These are phyloP conservation scores for Yarrowia sp. DNA, from an alignment of 805 yeast genomes.

Conservation along the genomic window DNA sequence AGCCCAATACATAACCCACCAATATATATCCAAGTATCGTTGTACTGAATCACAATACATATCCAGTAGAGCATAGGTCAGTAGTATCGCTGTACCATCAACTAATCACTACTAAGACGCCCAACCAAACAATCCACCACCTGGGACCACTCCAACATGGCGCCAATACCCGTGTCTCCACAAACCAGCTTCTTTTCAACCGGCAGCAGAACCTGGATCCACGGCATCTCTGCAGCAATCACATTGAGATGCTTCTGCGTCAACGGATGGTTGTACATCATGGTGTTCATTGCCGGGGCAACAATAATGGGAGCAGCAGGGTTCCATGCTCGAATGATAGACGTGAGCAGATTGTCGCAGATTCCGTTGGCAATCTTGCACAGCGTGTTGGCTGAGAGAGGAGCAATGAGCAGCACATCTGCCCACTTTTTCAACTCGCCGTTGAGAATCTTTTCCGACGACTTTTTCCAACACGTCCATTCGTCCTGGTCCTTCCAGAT, in stretches of 20 bases:
- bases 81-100: too few species aligned
- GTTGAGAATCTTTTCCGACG: constrained; percentile 84
- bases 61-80: too few species aligned
- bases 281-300: constrained; percentile 96
- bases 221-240: constrained; percentile 82
- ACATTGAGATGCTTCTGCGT: constrained; percentile 77
- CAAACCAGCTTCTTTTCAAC: constrained; percentile 92
- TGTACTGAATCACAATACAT: too few species aligned
- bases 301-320: constrained; percentile 82
- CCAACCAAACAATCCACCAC: constrained; percentile 78
- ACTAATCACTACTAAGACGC: constrained; percentile 34
- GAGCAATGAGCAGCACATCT: constrained; percentile 85
- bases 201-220: constrained; percentile 86
- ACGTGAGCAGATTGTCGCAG: constrained; percentile 86
- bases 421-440: constrained; percentile 96
- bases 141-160: constrained; percentile 96
- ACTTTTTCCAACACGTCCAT: constrained; percentile 49
- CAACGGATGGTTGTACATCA: constrained; percentile 83
- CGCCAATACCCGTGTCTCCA: constrained; percentile 98
- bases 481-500: constrained; percentile 94
- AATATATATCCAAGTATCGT: too few species aligned
- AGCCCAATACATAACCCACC: too few species aligned
- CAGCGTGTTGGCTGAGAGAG: constrained; percentile 87
- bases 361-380: constrained; percentile 86
- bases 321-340: constrained; percentile 93